Evolutionary conservation across 108 stramenopile genomes (phyloP).

Genomic region (Cylindrotheca fusiformis): DNA sequence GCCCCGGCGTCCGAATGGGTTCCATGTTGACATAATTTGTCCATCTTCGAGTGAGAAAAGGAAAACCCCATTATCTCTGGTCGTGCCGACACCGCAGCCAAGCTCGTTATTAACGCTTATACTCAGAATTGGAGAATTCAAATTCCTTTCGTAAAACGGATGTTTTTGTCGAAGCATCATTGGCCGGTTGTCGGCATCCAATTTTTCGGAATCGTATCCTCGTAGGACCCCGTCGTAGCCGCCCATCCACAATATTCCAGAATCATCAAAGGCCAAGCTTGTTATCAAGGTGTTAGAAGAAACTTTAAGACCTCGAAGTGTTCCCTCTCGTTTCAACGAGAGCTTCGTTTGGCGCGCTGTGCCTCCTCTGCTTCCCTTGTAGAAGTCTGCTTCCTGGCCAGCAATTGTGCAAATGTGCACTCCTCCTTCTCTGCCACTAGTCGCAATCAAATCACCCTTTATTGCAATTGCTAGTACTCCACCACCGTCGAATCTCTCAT

Average conservation of each 20-base stretch:
- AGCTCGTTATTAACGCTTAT: conserved; percentile 35
- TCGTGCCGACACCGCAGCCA: conserved; percentile 45
- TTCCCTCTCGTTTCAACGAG: conserved; percentile 16
- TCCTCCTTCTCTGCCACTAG: conserved; percentile 62
- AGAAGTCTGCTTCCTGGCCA: conserved; percentile 17
- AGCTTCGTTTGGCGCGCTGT: conserved; percentile 19
- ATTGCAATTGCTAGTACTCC: conserved; percentile 54
- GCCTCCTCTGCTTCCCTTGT: conserved; percentile 27
- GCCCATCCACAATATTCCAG: conserved; percentile 36
- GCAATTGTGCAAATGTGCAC: conserved; percentile 38
- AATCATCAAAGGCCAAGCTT: conserved; percentile 42
- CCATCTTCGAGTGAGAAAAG: conserved; percentile 45
- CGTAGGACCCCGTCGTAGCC: conserved; percentile 44
- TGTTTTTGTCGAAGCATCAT: conserved; percentile 13
- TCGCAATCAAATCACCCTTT: conserved; percentile 41
- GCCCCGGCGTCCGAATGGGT: conserved; percentile 29
- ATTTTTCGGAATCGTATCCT: conserved; percentile 29
- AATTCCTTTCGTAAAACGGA: conserved; percentile 11
- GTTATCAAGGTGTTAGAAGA: conserved; percentile 18
- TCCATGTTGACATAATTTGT: conserved; percentile 37
- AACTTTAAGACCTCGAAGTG: conserved; percentile 11
- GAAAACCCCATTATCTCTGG: conserved; percentile 39
- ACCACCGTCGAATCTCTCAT: conserved; percentile 57
- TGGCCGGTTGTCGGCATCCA: conserved; percentile 12
- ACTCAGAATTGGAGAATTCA: conserved; percentile 23